These are phyloP conservation scores for Lactarius evosmus DNA, from an alignment of 768 basidiomycete species.

Conservation along the genomic window DNA sequence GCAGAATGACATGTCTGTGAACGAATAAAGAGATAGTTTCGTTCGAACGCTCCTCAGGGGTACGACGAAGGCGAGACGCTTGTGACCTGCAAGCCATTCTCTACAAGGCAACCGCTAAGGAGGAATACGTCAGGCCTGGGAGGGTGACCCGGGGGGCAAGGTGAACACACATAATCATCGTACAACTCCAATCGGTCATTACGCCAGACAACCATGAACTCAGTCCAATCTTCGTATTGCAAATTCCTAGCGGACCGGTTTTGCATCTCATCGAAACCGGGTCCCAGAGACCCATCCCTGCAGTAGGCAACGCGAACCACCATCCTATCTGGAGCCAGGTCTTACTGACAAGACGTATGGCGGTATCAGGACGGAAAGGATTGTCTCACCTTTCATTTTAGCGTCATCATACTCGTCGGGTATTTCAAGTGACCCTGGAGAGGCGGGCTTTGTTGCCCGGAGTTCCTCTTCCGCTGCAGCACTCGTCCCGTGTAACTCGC, in stretches of 20 bases:
- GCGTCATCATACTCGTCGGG: constrained; percentile 43
- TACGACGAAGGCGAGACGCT: constrained; percentile 74
- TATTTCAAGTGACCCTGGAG: constrained; percentile 4
- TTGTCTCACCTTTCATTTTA: constrained; percentile 68
- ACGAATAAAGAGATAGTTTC: constrained; percentile 80
- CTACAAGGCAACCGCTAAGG: constrained; percentile 59
- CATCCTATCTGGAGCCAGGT: constrained; percentile 70
- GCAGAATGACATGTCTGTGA: constrained; percentile 81
- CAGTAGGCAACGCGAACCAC: constrained; percentile 73
- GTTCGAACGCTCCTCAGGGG: constrained; percentile 64
- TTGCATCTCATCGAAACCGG: constrained; percentile 60
- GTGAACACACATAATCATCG: constrained; percentile 66
- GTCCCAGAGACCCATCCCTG: constrained; percentile 46
- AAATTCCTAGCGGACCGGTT: constrained; percentile 63
- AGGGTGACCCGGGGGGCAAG: not conserved
- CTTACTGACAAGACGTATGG: constrained; percentile 27
- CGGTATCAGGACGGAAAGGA: not conserved
- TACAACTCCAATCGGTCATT: constrained; percentile 78
- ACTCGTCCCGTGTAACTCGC: constrained; percentile 58
- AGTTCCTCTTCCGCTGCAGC: constrained; percentile 50
- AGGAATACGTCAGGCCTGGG: not conserved
- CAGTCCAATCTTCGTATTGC: constrained; percentile 65
- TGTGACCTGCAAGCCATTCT: constrained; percentile 66
- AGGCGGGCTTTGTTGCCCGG: constrained; percentile 28
- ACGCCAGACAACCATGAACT: constrained; percentile 86